A percentile compares a stretch with the other conserved stretches of the same genome.
phyloP scores from a whole-genome alignment of 306 rosid genomes.

The Fagus crenata region DNA sequence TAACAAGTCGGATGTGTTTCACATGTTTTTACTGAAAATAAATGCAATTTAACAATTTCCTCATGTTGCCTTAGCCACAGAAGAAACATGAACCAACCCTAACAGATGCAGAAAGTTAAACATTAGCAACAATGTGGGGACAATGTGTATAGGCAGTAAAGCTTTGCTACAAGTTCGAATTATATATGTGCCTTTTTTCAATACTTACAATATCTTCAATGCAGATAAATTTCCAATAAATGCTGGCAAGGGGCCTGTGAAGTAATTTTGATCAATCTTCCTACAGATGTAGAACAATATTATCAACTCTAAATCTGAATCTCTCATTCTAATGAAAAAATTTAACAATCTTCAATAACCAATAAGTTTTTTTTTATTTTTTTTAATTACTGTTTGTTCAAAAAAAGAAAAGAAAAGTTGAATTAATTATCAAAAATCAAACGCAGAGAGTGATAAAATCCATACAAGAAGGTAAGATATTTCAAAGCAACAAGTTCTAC shows the following conservation, averaged over 20 bases:
- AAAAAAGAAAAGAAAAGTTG: neutral
- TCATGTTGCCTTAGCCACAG: no score
- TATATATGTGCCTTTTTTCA: neutral
- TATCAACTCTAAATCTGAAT: neutral
- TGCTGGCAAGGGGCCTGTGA: slow-evolving; percentile 28
- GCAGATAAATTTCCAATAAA: slow-evolving; percentile 27
- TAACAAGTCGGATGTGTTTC: no score
- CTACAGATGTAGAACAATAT: slow-evolving; percentile 10
- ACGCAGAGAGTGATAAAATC: neutral
- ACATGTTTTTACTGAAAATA: no score
- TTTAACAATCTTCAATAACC: neutral
- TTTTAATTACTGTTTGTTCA: no score
- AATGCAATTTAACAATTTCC: no score
- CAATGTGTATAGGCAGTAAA: no score
- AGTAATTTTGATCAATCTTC: slow-evolving; percentile 25
- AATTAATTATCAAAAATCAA: neutral
- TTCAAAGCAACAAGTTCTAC: slow-evolving; percentile 20
- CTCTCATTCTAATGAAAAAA: neutral
- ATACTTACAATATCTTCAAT: slow-evolving; percentile 19
- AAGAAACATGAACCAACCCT: no score
- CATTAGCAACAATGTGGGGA: no score
- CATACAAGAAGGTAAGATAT: slow-evolving; percentile 25
- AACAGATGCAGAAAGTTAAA: no score
- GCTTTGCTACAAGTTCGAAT: no score
- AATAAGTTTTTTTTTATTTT: no score